Evolutionary conservation across 2,329 filamentous ascomycete genomes (phyloP), one percentile per base, ranked within the genome.

Genomic region (Thermoascus crustaceus): DNA sequence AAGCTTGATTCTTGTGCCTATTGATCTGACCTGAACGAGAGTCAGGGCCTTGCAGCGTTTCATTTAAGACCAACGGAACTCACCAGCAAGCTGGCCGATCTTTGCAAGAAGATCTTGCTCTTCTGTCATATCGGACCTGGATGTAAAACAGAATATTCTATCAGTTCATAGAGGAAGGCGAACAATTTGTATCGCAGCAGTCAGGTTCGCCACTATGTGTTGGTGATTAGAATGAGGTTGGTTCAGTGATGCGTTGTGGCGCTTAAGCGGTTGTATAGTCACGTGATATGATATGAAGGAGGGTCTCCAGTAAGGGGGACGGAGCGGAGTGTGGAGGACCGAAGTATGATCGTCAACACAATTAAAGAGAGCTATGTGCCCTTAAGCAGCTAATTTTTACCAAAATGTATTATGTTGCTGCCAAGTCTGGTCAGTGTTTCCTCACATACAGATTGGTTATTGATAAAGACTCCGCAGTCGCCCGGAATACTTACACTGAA

Each of bases 11-110:
- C 58, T 84, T 87, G 64, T 84, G 80, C 34, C 79, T 76, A 56
- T 87, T 87, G 55, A 91, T 89, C 61, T 84, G 80, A 47, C 82
- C 82, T 86, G 45, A 7, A 24, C 27, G 27, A 39, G 25, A 43
- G 44, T 18, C 34, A 32, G 17, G 25, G 20, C 31, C 11, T 35
- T 35, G 21, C 18, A 50, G 67, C 66, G 36, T 75, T 67, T 50
- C 74, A 69, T 35, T 42, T 22, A 53, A 39, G 19, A 39, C 41
- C 10, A 33, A 16, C 31, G 13, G 21, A 30, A 55, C 61, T 57
- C 58, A 75, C 73, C 72, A 60, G 71, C 69, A 50, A 76, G 63
- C 48, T 70, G 70, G 53, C 71, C 66, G 52, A 76, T 76, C 51
- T 67, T 71, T 39, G 68, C 66, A 38, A 75, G 58, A 32, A 76